Evolutionary conservation across 441 rosid genomes (phyloP).

Genomic region (Omphalea diandra): DNA sequence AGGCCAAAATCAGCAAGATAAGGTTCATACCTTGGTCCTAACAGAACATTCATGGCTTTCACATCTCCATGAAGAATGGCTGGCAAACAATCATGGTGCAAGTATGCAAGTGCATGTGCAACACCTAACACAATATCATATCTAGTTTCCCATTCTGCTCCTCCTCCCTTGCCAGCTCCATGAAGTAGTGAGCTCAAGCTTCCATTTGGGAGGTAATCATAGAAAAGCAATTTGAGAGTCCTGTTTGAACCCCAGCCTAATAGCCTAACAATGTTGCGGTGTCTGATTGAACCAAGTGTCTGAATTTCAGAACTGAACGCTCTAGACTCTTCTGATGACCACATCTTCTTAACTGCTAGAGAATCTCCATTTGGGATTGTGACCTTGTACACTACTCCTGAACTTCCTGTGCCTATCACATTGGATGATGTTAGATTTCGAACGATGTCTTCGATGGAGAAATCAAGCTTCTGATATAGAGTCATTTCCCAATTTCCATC

Average conservation of each 20-base stretch:
- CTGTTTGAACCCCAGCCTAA: constrained; percentile 79
- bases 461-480: constrained; percentile 78
- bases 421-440: constrained; percentile 60
- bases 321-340: constrained; percentile 81
- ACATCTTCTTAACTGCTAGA: constrained; percentile 91
- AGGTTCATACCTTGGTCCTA: constrained; percentile 65
- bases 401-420: constrained; percentile 95
- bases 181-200: constrained; percentile 90
- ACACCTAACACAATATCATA: constrained; percentile 71
- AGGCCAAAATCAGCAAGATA: constrained; percentile 92
- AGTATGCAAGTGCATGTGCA: constrained; percentile 83
- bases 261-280: constrained; percentile 76
- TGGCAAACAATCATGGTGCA: constrained; percentile 89
- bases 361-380: constrained; percentile 64
- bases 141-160: constrained; percentile 84
- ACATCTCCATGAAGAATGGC: constrained; percentile 92
- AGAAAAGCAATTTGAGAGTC: constrained; percentile 77
- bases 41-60: constrained; percentile 84
- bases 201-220: constrained; percentile 88
- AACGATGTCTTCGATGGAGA: constrained; percentile 67
- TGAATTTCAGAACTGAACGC: constrained; percentile 83
- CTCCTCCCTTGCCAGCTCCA: constrained; percentile 74
- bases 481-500: constrained; percentile 70
- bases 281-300: constrained; percentile 83
- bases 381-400: constrained; percentile 87